Evolutionary conservation across 73 alveolate species (phyloP).

Genomic region (Paramecium pentaurelia): DNA sequence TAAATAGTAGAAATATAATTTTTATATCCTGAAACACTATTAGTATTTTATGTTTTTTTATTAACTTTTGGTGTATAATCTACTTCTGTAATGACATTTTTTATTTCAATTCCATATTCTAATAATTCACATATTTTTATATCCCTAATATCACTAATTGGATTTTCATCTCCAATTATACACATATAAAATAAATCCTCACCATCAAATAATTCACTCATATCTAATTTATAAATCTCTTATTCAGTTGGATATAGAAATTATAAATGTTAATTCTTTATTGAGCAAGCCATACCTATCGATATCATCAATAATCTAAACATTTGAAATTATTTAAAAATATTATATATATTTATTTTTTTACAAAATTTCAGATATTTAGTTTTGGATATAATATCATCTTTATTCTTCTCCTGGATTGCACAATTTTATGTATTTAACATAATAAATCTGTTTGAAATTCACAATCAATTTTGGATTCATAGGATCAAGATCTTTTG

Average conservation of each 20-base stretch:
- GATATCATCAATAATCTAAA: not conserved
- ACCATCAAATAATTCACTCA: not conserved
- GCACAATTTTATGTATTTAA: slow-evolving; percentile 83
- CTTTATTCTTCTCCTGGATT: slow-evolving; percentile 86
- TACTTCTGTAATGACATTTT: not conserved
- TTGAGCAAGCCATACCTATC: not conserved
- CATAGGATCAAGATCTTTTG: slow-evolving; percentile 79
- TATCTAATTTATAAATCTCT: not conserved
- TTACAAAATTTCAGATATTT: not conserved
- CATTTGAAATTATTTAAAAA: not conserved
- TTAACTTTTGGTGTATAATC: not conserved
- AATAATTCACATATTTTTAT: not conserved
- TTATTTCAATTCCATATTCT: not conserved
- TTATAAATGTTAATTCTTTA: not conserved
- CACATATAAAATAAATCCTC: not conserved
- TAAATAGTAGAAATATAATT: not conserved
- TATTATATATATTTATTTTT: not conserved
- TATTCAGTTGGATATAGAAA: not conserved
- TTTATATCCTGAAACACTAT: not conserved
- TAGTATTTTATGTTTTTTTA: not conserved
- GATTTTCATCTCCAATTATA: not conserved
- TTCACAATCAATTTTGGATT: slow-evolving; percentile 80
- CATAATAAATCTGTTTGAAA: slow-evolving; percentile 74
- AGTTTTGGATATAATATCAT: slow-evolving; percentile 21
- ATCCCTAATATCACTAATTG: not conserved